Evolutionary conservation across 257 asterid genomes (phyloP).

Genomic region (Solanum lignicaule): DNA sequence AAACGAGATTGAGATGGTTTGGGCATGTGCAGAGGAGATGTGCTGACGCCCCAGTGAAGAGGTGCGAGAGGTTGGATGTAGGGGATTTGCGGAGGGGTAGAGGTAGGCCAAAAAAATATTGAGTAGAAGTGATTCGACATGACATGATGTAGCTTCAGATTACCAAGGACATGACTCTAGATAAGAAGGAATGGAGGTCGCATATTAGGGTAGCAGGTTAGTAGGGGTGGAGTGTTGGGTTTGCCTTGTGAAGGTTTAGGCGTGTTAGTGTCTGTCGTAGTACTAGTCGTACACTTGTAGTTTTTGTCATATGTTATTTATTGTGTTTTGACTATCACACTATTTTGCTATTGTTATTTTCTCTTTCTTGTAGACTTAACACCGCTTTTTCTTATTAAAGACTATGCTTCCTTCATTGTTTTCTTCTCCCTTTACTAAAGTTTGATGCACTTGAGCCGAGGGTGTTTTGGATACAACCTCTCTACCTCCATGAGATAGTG

Average conservation of each 20-base stretch:
- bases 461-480: not conserved
- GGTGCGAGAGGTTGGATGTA: not conserved
- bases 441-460: not conserved
- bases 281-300: too few species aligned
- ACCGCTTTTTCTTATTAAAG: not conserved
- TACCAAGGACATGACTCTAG: not conserved
- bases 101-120: not conserved
- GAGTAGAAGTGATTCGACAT: not conserved
- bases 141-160: not conserved
- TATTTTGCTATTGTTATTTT: not conserved
- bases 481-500: not conserved
- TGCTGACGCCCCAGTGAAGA: not conserved
- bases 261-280: not conserved
- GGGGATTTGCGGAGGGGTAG: not conserved
- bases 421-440: not conserved
- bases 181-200: not conserved
- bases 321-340: not conserved
- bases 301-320: not conserved
- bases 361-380: not conserved
- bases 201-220: not conserved
- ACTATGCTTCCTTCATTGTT: not conserved
- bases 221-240: not conserved
- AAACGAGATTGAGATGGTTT: not conserved
- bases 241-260: not conserved
- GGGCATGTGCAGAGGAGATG: not conserved